Conservation (phyloP, 75 land plant genomes). For the Sequoiadendron giganteum region DNA sequence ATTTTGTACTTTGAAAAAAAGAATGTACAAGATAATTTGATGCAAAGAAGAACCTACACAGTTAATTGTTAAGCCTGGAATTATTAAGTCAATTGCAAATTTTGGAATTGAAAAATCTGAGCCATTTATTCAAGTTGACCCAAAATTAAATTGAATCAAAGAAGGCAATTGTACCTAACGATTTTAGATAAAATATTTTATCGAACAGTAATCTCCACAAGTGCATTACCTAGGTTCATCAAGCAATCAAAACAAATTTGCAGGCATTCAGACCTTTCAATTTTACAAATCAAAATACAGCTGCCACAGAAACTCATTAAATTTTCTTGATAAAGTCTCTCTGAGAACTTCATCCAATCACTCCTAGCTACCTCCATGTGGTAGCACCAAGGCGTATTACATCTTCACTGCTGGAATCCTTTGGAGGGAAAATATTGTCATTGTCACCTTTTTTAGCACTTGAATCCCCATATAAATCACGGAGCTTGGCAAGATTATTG, state of each 20-base stretch:
- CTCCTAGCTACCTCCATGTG: slow-evolving; percentile 65
- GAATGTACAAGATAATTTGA: neutral
- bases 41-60: neutral
- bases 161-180: neutral
- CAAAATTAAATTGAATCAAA: neutral
- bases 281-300: neutral
- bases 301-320: neutral
- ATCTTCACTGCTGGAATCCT: slow-evolving; percentile 67
- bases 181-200: neutral
- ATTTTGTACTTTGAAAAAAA: neutral
- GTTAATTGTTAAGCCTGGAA: neutral
- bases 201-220: neutral
- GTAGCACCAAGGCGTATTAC: slow-evolving; percentile 91
- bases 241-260: neutral
- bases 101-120: neutral
- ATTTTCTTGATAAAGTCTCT: neutral
- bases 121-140: neutral
- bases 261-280: neutral
- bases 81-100: neutral
- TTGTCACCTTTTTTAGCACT: slow-evolving; percentile 34
- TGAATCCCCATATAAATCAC: slow-evolving; percentile 87
- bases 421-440: slow-evolving; percentile 19
- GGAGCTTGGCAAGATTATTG: slow-evolving; percentile 79
- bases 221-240: neutral
- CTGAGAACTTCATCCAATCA: neutral